phyloP scores from a whole-genome alignment of 2,329 filamentous ascomycete genomes.

The Aspergillus sp. region DNA sequence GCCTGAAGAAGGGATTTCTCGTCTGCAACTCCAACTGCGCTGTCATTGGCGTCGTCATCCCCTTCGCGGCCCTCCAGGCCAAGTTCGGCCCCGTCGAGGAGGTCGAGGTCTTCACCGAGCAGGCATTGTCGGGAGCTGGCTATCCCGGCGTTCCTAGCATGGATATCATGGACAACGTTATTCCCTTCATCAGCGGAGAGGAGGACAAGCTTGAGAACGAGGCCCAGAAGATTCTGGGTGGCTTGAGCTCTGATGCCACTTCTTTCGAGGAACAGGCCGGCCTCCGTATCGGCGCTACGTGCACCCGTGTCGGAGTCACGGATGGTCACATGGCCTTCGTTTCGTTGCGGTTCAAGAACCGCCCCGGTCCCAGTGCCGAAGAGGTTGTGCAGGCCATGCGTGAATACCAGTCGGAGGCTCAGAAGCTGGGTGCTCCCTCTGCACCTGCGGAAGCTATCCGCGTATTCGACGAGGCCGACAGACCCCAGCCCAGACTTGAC shows the following conservation, averaged over 20 bases:
- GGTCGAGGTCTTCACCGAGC: constrained; percentile 89
- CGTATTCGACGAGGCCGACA: constrained; percentile 85
- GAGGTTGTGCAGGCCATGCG: constrained; percentile 77
- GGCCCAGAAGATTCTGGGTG: constrained; percentile 89
- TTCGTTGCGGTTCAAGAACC: constrained; percentile 75
- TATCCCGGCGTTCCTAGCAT: constrained; percentile 69
- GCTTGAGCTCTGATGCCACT: constrained; percentile 67
- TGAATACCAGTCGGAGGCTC: constrained; percentile 77
- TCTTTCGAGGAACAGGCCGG: constrained; percentile 72
- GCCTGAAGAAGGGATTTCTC: constrained; percentile 79
- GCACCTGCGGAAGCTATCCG: constrained; percentile 78
- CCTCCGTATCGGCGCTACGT: constrained; percentile 79
- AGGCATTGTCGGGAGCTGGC: constrained; percentile 89
- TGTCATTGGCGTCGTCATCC: constrained; percentile 92
- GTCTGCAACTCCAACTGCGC: constrained; percentile 99
- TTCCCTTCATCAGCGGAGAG: constrained; percentile 89
- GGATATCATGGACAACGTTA: constrained; percentile 95
- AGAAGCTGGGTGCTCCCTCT: constrained; percentile 80
- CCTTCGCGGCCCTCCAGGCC: constrained; percentile 84
- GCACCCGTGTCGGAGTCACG: constrained; percentile 90
- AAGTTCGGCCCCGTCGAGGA: constrained; percentile 75
- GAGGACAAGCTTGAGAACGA: constrained; percentile 96
- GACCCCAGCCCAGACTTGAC: constrained; percentile 89
- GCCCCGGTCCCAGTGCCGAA: constrained; percentile 71
- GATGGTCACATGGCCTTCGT: constrained; percentile 97